Percentiles rank a stretch among this genome's conserved stretches.
Evolutionary conservation across 169 alveolate species (phyloP).

Genomic region (Eimeria tenella): DNA sequence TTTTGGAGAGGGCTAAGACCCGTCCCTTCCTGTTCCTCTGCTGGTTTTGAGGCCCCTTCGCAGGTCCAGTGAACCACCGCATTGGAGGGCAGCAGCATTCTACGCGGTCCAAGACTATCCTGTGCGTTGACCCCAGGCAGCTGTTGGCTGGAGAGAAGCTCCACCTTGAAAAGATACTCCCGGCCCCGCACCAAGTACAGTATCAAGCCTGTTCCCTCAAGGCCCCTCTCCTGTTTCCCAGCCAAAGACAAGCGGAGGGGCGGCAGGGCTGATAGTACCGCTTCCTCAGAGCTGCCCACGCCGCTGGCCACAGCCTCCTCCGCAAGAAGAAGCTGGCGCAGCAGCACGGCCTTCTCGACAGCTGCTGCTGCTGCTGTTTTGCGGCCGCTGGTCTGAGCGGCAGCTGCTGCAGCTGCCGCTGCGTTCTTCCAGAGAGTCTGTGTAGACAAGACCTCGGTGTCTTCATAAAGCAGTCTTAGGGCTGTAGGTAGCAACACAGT

Average conservation of each 20-base stretch:
- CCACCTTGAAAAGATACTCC: constrained; percentile 58
- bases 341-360: constrained; percentile 58
- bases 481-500: constrained; percentile 41
- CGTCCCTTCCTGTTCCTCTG: neutral
- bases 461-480: constrained; percentile 26
- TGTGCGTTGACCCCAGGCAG: neutral
- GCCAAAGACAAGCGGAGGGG: neutral
- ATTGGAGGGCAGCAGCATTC: constrained; percentile 18
- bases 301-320: constrained; percentile 11
- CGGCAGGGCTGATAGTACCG: neutral
- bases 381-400: neutral
- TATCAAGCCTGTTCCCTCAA: neutral
- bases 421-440: constrained; percentile 34
- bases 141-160: constrained; percentile 16
- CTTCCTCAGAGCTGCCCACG: neutral
- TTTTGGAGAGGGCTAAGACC: neutral
- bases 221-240: neutral
- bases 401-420: constrained; percentile 53
- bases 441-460: neutral
- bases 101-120: neutral
- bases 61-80: constrained; percentile 37
- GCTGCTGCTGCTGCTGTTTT: neutral
- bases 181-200: constrained; percentile 38
- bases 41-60: neutral
- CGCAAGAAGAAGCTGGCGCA: constrained; percentile 38